Evolutionary conservation across 2,329 filamentous ascomycete species (phyloP).

Genomic region (Aureobasidium pullulans): DNA sequence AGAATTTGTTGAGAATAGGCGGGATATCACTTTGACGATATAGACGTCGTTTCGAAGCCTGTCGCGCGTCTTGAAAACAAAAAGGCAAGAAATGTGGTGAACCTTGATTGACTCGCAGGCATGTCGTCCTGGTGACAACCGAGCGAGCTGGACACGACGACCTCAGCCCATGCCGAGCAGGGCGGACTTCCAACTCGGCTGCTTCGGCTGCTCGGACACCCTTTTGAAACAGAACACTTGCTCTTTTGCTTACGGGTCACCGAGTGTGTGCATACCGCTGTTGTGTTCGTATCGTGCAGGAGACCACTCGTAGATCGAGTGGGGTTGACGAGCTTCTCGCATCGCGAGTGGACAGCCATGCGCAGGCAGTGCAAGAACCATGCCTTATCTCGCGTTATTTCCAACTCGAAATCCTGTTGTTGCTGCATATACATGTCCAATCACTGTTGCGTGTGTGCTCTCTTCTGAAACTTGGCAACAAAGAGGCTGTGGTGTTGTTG

Average conservation of each 20-base stretch:
- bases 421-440: neutral
- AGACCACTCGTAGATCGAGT: neutral
- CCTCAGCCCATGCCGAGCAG: neutral
- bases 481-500: neutral
- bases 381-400: neutral
- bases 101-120: neutral
- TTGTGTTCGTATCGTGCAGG: constrained; percentile 8
- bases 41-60: neutral
- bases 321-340: neutral
- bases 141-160: neutral
- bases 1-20: constrained; percentile 1
- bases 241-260: neutral
- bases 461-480: neutral
- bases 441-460: neutral
- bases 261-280: neutral
- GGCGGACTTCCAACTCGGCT: neutral
- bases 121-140: constrained; percentile 6
- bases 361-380: neutral
- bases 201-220: neutral
- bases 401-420: neutral
- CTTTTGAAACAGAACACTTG: neutral
- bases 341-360: neutral
- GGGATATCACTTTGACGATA: neutral
- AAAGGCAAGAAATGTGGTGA: neutral
- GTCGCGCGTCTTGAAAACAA: neutral